Evolutionary conservation across 495 filamentous ascomycete species (phyloP).

Genomic region (Hypomontagnella monticulosa): DNA sequence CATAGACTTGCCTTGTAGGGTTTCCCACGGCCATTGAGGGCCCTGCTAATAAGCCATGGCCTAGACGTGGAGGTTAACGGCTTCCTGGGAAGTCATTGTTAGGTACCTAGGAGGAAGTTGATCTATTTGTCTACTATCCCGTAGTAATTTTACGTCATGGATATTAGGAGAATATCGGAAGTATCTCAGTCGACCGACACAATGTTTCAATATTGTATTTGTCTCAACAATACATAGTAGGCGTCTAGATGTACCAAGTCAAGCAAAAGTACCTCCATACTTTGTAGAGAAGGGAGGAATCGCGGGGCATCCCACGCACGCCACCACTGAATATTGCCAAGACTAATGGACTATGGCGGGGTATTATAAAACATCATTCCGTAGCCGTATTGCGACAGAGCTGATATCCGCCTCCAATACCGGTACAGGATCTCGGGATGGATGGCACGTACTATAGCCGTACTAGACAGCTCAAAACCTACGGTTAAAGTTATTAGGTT

Average conservation of each 20-base stretch:
- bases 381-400: slow-evolving; percentile 29
- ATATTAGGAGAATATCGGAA: too few relatives aligned
- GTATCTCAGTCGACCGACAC: too few relatives aligned
- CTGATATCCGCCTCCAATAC: slow-evolving; percentile 4
- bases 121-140: too few relatives aligned
- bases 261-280: too few relatives aligned
- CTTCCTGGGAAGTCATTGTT: background rate
- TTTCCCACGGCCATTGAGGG: slow-evolving; percentile 6
- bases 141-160: too few relatives aligned
- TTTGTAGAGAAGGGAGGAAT: too few relatives aligned
- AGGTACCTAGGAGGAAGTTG: too few relatives aligned
- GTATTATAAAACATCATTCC: slow-evolving; percentile 36
- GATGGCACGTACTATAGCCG: background rate
- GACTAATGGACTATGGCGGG: slow-evolving; percentile 26
- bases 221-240: too few relatives aligned
- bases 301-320: slow-evolving; percentile 1
- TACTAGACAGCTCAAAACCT: slow-evolving; percentile 10
- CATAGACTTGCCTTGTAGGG: slow-evolving; percentile 17
- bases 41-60: slow-evolving; percentile 6
- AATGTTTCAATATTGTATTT: too few relatives aligned
- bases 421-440: slow-evolving; percentile 18
- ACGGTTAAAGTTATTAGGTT: background rate
- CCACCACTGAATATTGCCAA: background rate
- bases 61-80: background rate
- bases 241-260: too few relatives aligned